A percentile compares a stretch with the other conserved stretches of the same genome.
Evolutionary conservation across 2,329 filamentous ascomycete genomes (phyloP).

Genomic region (Xenoacremonium recifei): DNA sequence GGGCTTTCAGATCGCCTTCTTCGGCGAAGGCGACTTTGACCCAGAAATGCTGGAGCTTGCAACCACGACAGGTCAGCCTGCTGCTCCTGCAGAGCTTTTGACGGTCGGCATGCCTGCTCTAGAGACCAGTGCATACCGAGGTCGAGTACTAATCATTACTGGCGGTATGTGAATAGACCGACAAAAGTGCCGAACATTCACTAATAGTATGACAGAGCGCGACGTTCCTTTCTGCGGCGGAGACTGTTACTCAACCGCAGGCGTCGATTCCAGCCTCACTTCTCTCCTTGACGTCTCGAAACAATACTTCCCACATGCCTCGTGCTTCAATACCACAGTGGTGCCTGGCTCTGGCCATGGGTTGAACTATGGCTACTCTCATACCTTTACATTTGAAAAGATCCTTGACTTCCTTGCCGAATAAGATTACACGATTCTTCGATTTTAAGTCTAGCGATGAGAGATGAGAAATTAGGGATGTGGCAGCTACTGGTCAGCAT

Average conservation of each 20-base stretch:
- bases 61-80: constrained; percentile 51
- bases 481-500: too few species aligned
- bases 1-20: constrained; percentile 52
- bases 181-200: background rate
- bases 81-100: constrained; percentile 57
- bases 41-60: constrained; percentile 46
- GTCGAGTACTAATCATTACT: constrained; percentile 59
- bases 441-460: too few species aligned
- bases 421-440: too few species aligned
- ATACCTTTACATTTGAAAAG: constrained; percentile 29
- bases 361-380: constrained; percentile 45
- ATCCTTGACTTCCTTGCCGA: constrained; percentile 38
- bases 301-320: constrained; percentile 42
- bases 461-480: too few species aligned
- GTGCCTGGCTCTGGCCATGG: constrained; percentile 52
- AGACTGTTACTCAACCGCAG: constrained; percentile 50
- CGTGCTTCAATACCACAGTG: constrained; percentile 51
- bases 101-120: constrained; percentile 45
- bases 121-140: constrained; percentile 40
- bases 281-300: constrained; percentile 42
- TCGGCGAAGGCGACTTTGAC: constrained; percentile 54
- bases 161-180: constrained; percentile 38
- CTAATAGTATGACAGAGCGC: constrained; percentile 29
- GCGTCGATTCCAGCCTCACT: constrained; percentile 33
- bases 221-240: constrained; percentile 62